These are phyloP conservation scores for Rauvolfia tetraphylla DNA, from an alignment of 257 asterid genomes.

Conservation along the genomic window DNA sequence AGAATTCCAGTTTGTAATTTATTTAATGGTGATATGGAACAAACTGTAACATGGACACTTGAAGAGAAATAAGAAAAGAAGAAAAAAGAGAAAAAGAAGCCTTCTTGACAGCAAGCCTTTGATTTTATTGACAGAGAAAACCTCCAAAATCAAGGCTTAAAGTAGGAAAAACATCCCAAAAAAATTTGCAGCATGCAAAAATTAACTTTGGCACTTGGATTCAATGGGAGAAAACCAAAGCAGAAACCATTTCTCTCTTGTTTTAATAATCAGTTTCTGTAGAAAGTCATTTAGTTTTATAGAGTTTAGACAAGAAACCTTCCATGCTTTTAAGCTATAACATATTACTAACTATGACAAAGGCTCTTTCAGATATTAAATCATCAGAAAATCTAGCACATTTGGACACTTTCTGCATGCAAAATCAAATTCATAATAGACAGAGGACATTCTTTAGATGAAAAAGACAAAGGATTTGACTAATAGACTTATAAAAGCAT, in stretches of 20 bases:
- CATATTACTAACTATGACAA: neutral
- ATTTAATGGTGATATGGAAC: neutral
- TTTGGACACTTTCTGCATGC: neutral
- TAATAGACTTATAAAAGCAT: neutral
- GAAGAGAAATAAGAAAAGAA: neutral
- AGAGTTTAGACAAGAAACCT: neutral
- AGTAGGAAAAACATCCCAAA: neutral
- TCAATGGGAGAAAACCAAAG: neutral
- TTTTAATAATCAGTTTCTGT: neutral
- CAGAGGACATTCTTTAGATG: neutral
- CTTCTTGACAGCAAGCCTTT: neutral
- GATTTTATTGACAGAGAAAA: neutral
- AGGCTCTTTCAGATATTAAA: neutral
- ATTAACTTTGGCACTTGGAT: neutral
- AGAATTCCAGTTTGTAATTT: neutral
- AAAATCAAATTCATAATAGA: neutral
- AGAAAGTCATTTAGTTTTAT: neutral
- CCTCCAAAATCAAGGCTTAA: neutral
- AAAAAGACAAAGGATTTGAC: neutral
- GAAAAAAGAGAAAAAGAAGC: neutral
- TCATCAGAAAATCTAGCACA: neutral
- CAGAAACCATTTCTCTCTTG: neutral
- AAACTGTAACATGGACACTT: neutral
- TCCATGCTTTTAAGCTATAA: neutral
- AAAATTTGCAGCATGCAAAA: neutral